Conservation (phyloP, 441 rosid species). For the Erodium trifolium region DNA sequence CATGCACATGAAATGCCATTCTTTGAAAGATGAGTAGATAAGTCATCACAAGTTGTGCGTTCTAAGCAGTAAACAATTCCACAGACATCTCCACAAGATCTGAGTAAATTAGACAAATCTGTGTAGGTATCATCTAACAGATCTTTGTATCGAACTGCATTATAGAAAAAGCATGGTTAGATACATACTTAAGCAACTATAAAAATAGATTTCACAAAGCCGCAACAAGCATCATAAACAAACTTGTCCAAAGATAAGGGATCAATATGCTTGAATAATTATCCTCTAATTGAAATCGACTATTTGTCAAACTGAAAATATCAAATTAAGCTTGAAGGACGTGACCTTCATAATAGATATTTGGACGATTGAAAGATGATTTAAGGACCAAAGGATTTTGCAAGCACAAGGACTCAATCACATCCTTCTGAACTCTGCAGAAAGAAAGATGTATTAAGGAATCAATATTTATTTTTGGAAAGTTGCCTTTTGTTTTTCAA, state of each 20-base stretch:
- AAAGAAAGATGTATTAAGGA: slow-evolving; percentile 17
- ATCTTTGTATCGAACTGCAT: slow-evolving; percentile 89
- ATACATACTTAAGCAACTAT: not conserved
- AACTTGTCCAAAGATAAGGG: not conserved
- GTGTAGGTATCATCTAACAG: slow-evolving; percentile 63
- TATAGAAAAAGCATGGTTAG: slow-evolving; percentile 1
- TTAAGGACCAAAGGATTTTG: slow-evolving; percentile 67
- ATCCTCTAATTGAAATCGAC: not conserved
- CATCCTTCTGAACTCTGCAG: slow-evolving; percentile 86
- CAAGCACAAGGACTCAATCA: slow-evolving; percentile 67
- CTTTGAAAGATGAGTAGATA: slow-evolving; percentile 63
- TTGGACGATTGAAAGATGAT: slow-evolving; percentile 92
- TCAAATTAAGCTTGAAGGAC: slow-evolving; percentile 18
- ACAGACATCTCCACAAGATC: slow-evolving; percentile 62
- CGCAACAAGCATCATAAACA: slow-evolving; percentile 3
- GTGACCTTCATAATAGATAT: slow-evolving; percentile 83
- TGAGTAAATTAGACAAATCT: slow-evolving; percentile 62
- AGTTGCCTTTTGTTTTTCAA: not conserved
- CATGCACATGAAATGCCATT: slow-evolving; percentile 82
- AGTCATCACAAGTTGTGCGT: slow-evolving; percentile 80
- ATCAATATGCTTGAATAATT: slow-evolving; percentile 1
- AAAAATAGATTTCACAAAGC: not conserved
- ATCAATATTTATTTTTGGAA: not conserved
- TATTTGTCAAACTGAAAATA: not conserved
- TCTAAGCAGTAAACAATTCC: slow-evolving; percentile 93